These are phyloP conservation scores for Claviceps maximensis DNA, from an alignment of 2,329 filamentous ascomycete genomes.

Conservation along the genomic window DNA sequence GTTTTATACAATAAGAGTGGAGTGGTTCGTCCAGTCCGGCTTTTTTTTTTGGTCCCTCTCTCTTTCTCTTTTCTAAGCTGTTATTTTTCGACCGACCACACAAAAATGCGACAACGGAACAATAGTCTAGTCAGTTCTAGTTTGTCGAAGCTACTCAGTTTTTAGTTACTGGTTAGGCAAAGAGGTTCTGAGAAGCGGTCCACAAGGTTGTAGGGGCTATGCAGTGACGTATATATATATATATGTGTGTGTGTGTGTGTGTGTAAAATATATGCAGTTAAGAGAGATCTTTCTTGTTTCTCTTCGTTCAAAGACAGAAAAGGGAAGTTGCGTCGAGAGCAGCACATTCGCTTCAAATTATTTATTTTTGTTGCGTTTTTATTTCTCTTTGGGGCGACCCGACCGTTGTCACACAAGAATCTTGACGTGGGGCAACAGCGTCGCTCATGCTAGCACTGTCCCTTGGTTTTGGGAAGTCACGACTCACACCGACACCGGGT, in stretches of 20 bases:
- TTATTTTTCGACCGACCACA: neutral
- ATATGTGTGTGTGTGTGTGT: too few species aligned
- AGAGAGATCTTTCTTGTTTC: too few species aligned
- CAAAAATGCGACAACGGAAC: neutral
- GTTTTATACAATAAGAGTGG: neutral
- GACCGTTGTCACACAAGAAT: neutral
- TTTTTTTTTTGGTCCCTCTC: too few species aligned
- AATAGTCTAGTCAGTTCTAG: neutral
- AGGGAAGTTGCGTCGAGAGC: too few species aligned
- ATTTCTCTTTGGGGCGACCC: neutral
- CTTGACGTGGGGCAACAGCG: conserved; percentile 7
- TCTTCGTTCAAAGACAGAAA: too few species aligned
- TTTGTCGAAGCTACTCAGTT: neutral
- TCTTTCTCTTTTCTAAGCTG: neutral
- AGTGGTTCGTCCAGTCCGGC: neutral
- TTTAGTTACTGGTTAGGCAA: too few species aligned
- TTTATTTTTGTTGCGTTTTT: neutral
- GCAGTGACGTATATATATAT: too few species aligned
- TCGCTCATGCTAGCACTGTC: neutral
- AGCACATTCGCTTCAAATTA: too few species aligned
- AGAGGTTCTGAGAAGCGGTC: neutral
- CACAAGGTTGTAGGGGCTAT: too few species aligned
- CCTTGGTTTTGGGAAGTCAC: too few species aligned
- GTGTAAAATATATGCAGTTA: too few species aligned
- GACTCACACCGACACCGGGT: neutral